Evolutionary conservation across 2,329 filamentous ascomycete genomes (phyloP).

Genomic region (Pseudomassariella vexata): DNA sequence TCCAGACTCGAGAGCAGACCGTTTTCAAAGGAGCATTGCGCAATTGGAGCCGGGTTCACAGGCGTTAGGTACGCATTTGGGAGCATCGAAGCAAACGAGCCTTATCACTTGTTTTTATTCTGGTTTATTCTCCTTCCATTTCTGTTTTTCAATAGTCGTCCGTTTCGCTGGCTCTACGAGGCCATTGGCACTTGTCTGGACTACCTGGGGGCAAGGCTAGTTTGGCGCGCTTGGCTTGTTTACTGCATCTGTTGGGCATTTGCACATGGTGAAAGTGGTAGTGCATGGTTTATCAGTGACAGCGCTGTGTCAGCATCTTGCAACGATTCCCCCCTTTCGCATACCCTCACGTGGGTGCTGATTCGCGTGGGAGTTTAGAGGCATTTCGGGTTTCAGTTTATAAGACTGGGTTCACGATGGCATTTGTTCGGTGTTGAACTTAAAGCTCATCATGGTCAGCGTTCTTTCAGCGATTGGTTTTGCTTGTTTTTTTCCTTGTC

Average conservation of each 20-base stretch:
- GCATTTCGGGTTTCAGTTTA: constrained; percentile 19
- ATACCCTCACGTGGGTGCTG: constrained; percentile 18
- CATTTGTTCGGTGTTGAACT: constrained; percentile 23
- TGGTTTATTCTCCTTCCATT: neutral
- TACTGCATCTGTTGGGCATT: constrained; percentile 23
- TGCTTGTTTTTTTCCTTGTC: constrained; percentile 1
- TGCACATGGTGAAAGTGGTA: constrained; percentile 16
- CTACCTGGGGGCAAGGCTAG: neutral
- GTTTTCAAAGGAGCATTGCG: too few species aligned
- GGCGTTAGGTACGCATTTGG: constrained; percentile 1
- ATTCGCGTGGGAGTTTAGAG: constrained; percentile 21
- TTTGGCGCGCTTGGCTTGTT: constrained; percentile 10
- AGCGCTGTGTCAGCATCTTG: constrained; percentile 20
- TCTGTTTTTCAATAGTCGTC: too few species aligned
- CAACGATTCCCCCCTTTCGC: constrained; percentile 17
- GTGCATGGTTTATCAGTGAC: constrained; percentile 23
- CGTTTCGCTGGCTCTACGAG: too few species aligned
- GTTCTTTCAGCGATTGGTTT: constrained; percentile 7
- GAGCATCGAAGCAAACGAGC: neutral
- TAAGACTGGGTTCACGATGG: constrained; percentile 18
- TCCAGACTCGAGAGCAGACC: too few species aligned
- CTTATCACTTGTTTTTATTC: neutral
- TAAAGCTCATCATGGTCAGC: constrained; percentile 18
- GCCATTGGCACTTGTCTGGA: neutral
- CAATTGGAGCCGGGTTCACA: too few species aligned